A percentile compares a stretch with the other conserved stretches of the same genome.
Conservation (phyloP, 768 basidiomycete species). For the Russula vinacea region DNA sequence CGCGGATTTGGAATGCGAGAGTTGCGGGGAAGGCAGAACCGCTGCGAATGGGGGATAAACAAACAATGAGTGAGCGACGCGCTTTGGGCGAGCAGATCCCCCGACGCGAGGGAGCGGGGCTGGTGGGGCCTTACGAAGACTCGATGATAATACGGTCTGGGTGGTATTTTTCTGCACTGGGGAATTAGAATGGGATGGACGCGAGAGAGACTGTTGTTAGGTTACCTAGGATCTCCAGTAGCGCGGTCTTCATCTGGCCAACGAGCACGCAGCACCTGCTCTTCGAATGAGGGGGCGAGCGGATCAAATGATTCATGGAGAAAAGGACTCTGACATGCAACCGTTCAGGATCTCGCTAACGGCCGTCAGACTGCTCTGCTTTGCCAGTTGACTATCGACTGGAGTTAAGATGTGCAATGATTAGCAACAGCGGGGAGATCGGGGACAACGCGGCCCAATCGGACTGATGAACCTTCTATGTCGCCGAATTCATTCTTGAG, state of each 20-base stretch:
- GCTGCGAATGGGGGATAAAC: constrained; percentile 38
- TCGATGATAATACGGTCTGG: constrained; percentile 95
- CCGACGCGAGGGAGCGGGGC: background rate
- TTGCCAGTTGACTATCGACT: constrained; percentile 91
- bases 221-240: constrained; percentile 80
- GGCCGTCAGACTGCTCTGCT: constrained; percentile 76
- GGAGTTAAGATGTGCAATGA: background rate
- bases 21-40: constrained; percentile 97
- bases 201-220: background rate
- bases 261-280: constrained; percentile 89
- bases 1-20: constrained; percentile 89
- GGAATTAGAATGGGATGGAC: background rate
- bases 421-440: background rate
- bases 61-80: background rate
- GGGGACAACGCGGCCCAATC: too few relatives aligned
- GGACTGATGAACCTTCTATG: constrained; percentile 67
- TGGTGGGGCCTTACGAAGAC: constrained; percentile 68
- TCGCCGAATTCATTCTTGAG: constrained; percentile 98
- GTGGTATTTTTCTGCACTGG: constrained; percentile 62
- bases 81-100: background rate
- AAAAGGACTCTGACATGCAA: constrained; percentile 68
- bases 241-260: constrained; percentile 88
- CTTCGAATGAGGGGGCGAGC: constrained; percentile 12
- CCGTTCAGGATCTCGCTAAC: constrained; percentile 95
- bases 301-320: background rate